Evolutionary conservation across 2,329 filamentous ascomycete species (phyloP).

Genomic region (Talaromyces rugulosus): DNA sequence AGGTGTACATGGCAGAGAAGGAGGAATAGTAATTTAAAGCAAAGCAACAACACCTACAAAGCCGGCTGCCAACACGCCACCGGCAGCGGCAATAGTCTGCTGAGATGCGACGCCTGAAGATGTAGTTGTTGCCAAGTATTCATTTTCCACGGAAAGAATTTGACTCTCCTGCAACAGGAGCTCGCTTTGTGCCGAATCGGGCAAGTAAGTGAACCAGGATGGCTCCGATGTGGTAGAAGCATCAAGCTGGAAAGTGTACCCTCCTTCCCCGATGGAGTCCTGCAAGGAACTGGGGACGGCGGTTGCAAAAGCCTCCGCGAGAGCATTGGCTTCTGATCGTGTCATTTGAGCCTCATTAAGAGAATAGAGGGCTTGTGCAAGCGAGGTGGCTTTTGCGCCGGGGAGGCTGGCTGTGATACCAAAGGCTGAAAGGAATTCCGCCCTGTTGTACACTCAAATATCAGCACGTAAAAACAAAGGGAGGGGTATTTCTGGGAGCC

Average conservation of each 20-base stretch:
- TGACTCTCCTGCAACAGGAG: conserved; percentile 3
- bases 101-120: conserved; percentile 1
- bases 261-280: not conserved
- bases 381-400: conserved; percentile 7
- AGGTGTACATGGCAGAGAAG: not conserved
- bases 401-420: conserved; percentile 5
- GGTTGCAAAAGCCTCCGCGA: not conserved
- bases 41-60: conserved; percentile 4
- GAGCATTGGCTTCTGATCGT: not conserved
- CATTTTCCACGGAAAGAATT: not conserved
- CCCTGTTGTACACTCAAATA: not conserved
- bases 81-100: conserved; percentile 3
- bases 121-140: not conserved
- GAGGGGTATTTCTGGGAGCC: not conserved
- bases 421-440: not conserved
- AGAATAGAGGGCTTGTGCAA: conserved; percentile 2
- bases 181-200: conserved; percentile 5
- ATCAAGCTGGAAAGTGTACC: not conserved
- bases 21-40: not conserved
- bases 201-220: conserved; percentile 5
- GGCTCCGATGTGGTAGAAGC: conserved; percentile 4
- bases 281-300: not conserved
- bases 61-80: conserved; percentile 5
- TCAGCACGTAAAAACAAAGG: not conserved
- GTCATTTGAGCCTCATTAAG: not conserved